Percentiles rank a stretch among this genome's conserved stretches.
These are phyloP conservation scores for Suhomyces taliae DNA, from an alignment of 1,139 yeast species.

Conservation along the genomic window DNA sequence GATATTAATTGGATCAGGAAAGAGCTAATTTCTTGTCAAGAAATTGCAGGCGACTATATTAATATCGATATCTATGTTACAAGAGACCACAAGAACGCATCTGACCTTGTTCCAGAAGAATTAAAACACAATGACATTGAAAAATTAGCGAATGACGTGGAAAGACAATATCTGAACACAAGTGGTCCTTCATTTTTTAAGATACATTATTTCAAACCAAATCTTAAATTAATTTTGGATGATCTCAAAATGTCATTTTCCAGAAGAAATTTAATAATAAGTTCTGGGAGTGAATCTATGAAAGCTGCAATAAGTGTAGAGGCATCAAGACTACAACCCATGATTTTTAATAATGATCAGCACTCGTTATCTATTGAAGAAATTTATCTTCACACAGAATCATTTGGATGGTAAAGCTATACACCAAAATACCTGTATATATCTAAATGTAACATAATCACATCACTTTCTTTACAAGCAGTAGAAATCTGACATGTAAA, in stretches of 20 bases:
- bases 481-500: no score
- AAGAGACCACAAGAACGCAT: conserved; percentile 1
- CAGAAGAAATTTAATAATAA: conserved; percentile 47
- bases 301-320: conserved; percentile 44
- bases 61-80: conserved; percentile 30
- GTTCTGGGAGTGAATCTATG: conserved; percentile 53
- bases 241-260: conserved; percentile 25
- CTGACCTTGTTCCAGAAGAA: neutral
- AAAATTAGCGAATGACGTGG: neutral
- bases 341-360: conserved; percentile 32
- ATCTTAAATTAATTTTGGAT: conserved; percentile 21
- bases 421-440: no score
- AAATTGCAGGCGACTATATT: conserved; percentile 24
- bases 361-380: conserved; percentile 39
- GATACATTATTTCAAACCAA: conserved; percentile 37
- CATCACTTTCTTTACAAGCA: no score
- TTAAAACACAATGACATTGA: neutral
- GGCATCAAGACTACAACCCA: conserved; percentile 39
- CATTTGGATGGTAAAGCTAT: conserved; percentile 51
- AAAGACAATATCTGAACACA: conserved; percentile 2
- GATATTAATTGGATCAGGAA: conserved; percentile 46
- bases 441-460: no score
- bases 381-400: conserved; percentile 57
- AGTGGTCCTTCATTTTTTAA: conserved; percentile 13
- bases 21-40: conserved; percentile 36